Conservation (phyloP, 495 filamentous ascomycete species). For the Penicillium canariense region DNA sequence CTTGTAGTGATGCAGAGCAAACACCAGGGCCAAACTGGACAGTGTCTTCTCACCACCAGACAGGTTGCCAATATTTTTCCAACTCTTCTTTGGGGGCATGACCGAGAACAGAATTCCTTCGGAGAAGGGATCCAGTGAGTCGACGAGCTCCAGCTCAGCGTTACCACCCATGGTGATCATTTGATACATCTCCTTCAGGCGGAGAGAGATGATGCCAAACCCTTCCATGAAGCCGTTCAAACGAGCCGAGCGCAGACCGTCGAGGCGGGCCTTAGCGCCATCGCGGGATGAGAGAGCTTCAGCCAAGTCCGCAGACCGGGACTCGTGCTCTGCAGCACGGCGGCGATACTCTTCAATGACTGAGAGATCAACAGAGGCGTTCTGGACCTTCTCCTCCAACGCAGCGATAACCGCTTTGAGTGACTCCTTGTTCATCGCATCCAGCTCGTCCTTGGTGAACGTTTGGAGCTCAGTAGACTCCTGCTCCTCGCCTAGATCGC, state of each 20-base stretch:
- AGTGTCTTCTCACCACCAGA: constrained; percentile 96
- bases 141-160: constrained; percentile 93
- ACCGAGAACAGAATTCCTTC: constrained; percentile 96
- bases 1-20: constrained; percentile 97
- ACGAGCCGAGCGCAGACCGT: constrained; percentile 83
- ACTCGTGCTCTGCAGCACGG: constrained; percentile 79
- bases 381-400: constrained; percentile 90
- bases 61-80: constrained; percentile 98
- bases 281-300: constrained; percentile 75
- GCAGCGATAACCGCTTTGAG: constrained; percentile 85
- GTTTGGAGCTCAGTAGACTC: constrained; percentile 62
- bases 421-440: constrained; percentile 84
- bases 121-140: constrained; percentile 91
- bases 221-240: constrained; percentile 98
- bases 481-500: constrained; percentile 61
- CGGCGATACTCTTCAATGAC: constrained; percentile 93
- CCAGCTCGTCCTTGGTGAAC: constrained; percentile 86
- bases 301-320: constrained; percentile 75
- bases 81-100: constrained; percentile 99
- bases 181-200: constrained; percentile 99
- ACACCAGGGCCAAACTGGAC: constrained; percentile 89
- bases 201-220: constrained; percentile 89
- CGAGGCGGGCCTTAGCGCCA: constrained; percentile 80
- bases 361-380: constrained; percentile 81
- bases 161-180: constrained; percentile 99